Evolutionary conservation across 192 early-diverging fungal species (phyloP).

Genomic region (Obelidium mucronatum): DNA sequence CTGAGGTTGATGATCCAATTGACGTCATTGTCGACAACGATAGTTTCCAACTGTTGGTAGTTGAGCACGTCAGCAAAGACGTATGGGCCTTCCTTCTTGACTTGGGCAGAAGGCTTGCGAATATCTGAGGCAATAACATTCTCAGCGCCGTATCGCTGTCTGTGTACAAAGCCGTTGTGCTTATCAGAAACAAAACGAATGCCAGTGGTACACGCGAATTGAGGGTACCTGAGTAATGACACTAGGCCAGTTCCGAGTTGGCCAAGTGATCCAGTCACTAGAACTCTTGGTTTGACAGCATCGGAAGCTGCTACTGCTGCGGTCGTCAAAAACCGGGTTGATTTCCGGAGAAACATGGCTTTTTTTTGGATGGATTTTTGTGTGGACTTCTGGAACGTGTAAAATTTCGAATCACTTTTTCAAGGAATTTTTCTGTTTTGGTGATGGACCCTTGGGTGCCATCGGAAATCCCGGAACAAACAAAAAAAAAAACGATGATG

Average conservation of each 20-base stretch:
- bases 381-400: no score
- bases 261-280: conserved; percentile 70
- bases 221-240: conserved; percentile 60
- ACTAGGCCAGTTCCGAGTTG: conserved; percentile 72
- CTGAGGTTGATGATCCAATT: conserved; percentile 75
- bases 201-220: no score
- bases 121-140: conserved; percentile 73
- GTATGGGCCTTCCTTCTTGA: conserved; percentile 63
- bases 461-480: no score
- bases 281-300: conserved; percentile 51
- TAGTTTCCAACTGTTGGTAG: conserved; percentile 66
- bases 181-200: no score
- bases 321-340: no score
- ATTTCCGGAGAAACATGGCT: no score
- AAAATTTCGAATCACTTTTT: no score
- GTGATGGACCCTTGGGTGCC: no score
- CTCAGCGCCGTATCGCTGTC: conserved; percentile 61
- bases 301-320: neutral
- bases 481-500: no score
- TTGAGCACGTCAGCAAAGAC: conserved; percentile 73
- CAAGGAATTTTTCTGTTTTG: no score
- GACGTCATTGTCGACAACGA: conserved; percentile 69
- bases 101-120: conserved; percentile 62
- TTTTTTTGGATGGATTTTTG: no score
- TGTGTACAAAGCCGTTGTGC: no score